A percentile compares a stretch with the other conserved stretches of the same genome.
Conservation (phyloP, 164 flowering plant genomes). For the Vitis labrusca region DNA sequence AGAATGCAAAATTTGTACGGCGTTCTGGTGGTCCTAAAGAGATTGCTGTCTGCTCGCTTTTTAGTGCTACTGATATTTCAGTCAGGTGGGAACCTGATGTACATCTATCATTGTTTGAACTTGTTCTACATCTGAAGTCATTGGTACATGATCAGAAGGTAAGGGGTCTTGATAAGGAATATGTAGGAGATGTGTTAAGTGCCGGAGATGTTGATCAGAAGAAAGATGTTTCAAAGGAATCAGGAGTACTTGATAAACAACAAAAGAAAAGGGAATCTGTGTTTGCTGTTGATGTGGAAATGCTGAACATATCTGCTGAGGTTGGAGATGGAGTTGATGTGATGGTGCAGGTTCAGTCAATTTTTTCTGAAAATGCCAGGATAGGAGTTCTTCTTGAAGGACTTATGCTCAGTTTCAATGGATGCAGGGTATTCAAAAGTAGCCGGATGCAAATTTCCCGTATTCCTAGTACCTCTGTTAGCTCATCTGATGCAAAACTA, state of each 20-base stretch:
- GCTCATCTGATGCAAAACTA: conserved; percentile 43
- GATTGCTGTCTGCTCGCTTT: conserved; percentile 82
- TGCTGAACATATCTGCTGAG: conserved; percentile 78
- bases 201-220: conserved; percentile 31
- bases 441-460: conserved; percentile 97
- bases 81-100: conserved; percentile 97
- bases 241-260: conserved; percentile 45
- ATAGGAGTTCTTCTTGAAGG: conserved; percentile 98
- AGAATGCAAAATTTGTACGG: conserved; percentile 90
- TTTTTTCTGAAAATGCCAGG: conserved; percentile 85
- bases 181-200: conserved; percentile 25
- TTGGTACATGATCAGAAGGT: conserved; percentile 60
- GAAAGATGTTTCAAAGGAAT: conserved; percentile 41
- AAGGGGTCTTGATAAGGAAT: conserved; percentile 31
- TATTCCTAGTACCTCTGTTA: conserved; percentile 59
- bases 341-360: conserved; percentile 65
- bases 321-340: conserved; percentile 79
- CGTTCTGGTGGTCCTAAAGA: conserved; percentile 86
- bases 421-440: conserved; percentile 73
- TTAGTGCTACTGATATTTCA: conserved; percentile 89
- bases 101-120: conserved; percentile 81
- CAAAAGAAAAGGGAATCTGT: conserved; percentile 74
- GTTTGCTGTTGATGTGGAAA: conserved; percentile 92
- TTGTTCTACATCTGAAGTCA: conserved; percentile 58
- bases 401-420: conserved; percentile 71